phyloP scores from a whole-genome alignment of 2,329 filamentous ascomycete species.

The Colletotrichum paranaense region DNA sequence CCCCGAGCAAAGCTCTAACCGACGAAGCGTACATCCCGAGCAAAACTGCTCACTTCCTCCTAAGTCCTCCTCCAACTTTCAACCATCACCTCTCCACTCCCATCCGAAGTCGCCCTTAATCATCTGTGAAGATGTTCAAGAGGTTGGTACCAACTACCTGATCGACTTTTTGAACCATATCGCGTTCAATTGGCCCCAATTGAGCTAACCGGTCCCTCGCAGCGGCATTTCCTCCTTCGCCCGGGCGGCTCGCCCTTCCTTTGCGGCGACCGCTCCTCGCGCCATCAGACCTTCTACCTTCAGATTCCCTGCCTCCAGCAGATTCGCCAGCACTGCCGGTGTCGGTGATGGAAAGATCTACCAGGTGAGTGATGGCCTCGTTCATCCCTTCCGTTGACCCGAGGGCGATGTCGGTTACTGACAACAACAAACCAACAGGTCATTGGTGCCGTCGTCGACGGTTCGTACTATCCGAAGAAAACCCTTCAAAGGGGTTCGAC shows the following conservation, averaged over 20 bases:
- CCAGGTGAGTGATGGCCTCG: constrained; percentile 62
- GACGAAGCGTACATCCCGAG: constrained; percentile 55
- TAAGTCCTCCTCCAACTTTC: constrained; percentile 60
- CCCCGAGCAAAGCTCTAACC: constrained; percentile 54
- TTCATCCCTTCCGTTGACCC: constrained; percentile 14
- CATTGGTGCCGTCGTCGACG: constrained; percentile 99
- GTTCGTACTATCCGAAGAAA: constrained; percentile 66
- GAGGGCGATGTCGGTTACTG: constrained; percentile 40
- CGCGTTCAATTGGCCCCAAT: constrained; percentile 61
- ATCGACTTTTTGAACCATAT: constrained; percentile 42
- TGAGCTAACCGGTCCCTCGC: constrained; percentile 57
- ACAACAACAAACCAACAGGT: constrained; percentile 78
- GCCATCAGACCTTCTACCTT: constrained; percentile 67
- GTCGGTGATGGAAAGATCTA: constrained; percentile 75
- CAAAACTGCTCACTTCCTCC: constrained; percentile 61
- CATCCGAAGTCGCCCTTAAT: constrained; percentile 72
- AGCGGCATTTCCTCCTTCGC: constrained; percentile 76
- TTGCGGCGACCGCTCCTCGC: constrained; percentile 68
- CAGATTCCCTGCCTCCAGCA: constrained; percentile 65
- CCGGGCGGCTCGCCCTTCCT: constrained; percentile 71
- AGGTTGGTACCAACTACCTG: constrained; percentile 67
- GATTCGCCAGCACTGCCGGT: constrained; percentile 69
- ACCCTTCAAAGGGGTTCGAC: constrained; percentile 5
- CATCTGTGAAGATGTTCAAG: constrained; percentile 85
- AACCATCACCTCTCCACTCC: constrained; percentile 67